phyloP scores from a whole-genome alignment of 78 protist species.

The Parvularia atlantis region DNA sequence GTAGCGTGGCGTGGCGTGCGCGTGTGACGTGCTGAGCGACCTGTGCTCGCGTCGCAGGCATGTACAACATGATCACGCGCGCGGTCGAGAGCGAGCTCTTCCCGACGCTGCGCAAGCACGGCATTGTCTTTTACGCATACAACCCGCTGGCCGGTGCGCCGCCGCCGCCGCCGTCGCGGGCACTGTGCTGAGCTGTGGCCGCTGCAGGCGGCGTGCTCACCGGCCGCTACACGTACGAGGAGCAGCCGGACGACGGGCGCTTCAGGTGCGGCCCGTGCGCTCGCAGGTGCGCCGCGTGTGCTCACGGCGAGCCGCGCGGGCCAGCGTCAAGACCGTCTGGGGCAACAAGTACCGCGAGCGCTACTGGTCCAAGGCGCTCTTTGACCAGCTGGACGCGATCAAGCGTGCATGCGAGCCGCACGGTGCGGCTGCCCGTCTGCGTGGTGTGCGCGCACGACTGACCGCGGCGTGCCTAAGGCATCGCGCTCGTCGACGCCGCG shows the following conservation, averaged over 20 bases:
- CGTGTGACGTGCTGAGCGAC: too few species aligned
- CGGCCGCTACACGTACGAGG: not conserved
- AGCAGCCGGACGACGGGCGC: not conserved
- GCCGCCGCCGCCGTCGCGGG: too few species aligned
- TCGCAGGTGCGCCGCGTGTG: too few species aligned
- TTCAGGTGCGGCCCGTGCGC: not conserved
- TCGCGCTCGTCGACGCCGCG: too few species aligned
- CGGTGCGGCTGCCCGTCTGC: too few species aligned
- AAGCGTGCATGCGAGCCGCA: too few species aligned
- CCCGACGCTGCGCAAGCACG: conserved; percentile 1
- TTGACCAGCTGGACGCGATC: not conserved
- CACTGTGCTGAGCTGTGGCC: too few species aligned
- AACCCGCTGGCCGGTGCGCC: conserved; percentile 22
- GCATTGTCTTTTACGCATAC: conserved; percentile 4
- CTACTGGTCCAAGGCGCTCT: not conserved
- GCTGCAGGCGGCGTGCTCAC: conserved; percentile 11
- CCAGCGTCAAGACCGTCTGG: not conserved
- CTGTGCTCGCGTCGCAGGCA: too few species aligned
- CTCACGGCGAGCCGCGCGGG: too few species aligned
- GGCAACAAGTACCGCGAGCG: not conserved
- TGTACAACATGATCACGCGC: conserved; percentile 9
- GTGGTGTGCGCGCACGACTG: too few species aligned
- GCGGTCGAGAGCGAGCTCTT: conserved; percentile 9
- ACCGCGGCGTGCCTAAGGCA: too few species aligned
- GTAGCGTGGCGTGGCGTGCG: too few species aligned